Evolutionary conservation across 2,329 filamentous ascomycete genomes (phyloP).

Genomic region (Pyrenochaeta sp.): DNA sequence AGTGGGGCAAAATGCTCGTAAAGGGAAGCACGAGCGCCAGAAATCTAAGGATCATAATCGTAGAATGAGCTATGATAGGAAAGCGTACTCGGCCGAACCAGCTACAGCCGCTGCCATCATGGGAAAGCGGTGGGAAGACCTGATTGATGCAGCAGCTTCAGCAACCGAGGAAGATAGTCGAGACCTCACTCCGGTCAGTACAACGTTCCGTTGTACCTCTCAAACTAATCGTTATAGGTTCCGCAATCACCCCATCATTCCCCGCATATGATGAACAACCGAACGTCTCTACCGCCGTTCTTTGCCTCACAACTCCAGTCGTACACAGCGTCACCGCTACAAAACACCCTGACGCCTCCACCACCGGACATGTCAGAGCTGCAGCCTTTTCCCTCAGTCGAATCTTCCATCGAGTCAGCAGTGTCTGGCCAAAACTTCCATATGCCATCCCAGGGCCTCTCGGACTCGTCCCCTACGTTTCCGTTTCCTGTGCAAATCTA

Average conservation of each 20-base stretch:
- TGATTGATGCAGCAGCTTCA: conserved; percentile 93
- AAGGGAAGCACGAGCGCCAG: conserved; percentile 80
- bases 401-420: conserved; percentile 74
- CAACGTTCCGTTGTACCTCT: conserved; percentile 11
- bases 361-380: conserved; percentile 56
- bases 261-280: conserved; percentile 59
- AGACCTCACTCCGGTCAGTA: conserved; percentile 84
- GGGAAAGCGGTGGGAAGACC: conserved; percentile 93
- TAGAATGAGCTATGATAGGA: conserved; percentile 76
- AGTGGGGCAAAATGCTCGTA: conserved; percentile 78
- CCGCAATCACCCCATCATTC: conserved; percentile 61
- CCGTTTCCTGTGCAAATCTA: conserved; percentile 77
- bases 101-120: conserved; percentile 73
- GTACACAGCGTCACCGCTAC: conserved; percentile 89
- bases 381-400: conserved; percentile 87
- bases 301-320: conserved; percentile 64
- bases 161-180: conserved; percentile 90
- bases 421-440: conserved; percentile 76
- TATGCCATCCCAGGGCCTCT: conserved; percentile 60
- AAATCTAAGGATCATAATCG: conserved; percentile 79
- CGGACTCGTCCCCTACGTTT: conserved; percentile 68
- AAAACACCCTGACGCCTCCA: conserved; percentile 89
- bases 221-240: conserved; percentile 48
- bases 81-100: conserved; percentile 87
- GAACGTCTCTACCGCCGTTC: conserved; percentile 68